Conservation (phyloP, 2,329 filamentous ascomycete species). For the Periconia digitata region DNA sequence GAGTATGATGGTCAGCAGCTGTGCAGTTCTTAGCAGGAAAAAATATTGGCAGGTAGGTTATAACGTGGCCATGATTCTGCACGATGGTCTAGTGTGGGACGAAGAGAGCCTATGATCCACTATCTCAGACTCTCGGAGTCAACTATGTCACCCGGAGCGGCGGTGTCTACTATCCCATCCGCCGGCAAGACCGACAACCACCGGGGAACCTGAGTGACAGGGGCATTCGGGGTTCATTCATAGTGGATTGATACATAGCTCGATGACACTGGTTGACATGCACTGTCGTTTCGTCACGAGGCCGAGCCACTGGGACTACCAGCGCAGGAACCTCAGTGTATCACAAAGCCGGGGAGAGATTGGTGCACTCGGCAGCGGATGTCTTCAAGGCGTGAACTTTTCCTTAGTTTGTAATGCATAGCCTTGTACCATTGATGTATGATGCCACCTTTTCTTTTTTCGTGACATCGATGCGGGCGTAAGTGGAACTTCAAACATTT, state of each 20-base stretch:
- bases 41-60: conserved; percentile 14
- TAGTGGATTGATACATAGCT: conserved; percentile 1
- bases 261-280: conserved; percentile 4
- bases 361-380: background rate
- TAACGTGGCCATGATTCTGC: conserved; percentile 25
- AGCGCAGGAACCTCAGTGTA: no score
- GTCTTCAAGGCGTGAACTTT: no score
- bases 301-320: conserved; percentile 6
- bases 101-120: conserved; percentile 15
- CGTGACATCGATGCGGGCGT: no score
- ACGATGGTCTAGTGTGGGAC: conserved; percentile 20
- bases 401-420: no score
- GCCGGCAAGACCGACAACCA: background rate
- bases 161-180: background rate
- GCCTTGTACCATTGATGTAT: no score
- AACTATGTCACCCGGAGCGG: conserved; percentile 1
- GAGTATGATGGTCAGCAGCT: conserved; percentile 18
- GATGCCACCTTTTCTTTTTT: no score
- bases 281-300: conserved; percentile 24
- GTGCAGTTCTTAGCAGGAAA: no score
- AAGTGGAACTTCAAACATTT: no score
- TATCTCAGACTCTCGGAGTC: conserved; percentile 18
- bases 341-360: no score
- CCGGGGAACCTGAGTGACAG: background rate
- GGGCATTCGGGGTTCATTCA: background rate